phyloP scores from a whole-genome alignment of 352 stramenopile genomes.

The Plasmopara viticola region DNA sequence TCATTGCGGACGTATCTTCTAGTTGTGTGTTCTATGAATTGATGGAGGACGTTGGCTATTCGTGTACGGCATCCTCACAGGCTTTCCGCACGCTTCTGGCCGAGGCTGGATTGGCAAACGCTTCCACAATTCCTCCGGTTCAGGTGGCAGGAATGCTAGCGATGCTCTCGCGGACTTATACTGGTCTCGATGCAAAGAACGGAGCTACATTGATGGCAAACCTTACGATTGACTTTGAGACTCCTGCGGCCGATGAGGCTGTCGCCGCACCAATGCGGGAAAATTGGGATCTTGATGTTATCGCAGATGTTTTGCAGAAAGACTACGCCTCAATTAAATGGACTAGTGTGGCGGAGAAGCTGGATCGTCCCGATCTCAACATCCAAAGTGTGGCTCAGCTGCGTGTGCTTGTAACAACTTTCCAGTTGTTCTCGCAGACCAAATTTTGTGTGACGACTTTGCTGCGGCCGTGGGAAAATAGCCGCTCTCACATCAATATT shows the following conservation, averaged over 20 bases:
- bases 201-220: slow-evolving; percentile 75
- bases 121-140: slow-evolving; percentile 72
- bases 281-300: slow-evolving; percentile 83
- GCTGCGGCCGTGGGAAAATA: slow-evolving; percentile 75
- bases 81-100: slow-evolving; percentile 78
- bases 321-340: slow-evolving; percentile 84
- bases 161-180: slow-evolving; percentile 83
- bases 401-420: slow-evolving; percentile 68
- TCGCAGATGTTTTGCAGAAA: slow-evolving; percentile 78
- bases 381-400: slow-evolving; percentile 60
- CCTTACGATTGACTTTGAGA: slow-evolving; percentile 72
- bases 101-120: slow-evolving; percentile 75
- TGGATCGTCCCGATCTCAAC: slow-evolving; percentile 70
- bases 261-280: slow-evolving; percentile 25
- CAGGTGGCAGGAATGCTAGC: slow-evolving; percentile 86
- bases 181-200: slow-evolving; percentile 52
- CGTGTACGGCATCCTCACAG: slow-evolving; percentile 67
- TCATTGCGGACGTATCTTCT: slow-evolving; percentile 71
- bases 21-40: slow-evolving; percentile 87
- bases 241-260: slow-evolving; percentile 24
- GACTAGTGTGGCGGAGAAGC: slow-evolving; percentile 78
- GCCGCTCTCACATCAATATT: slow-evolving; percentile 65
- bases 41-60: slow-evolving; percentile 88
- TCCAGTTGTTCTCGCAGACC: slow-evolving; percentile 73
- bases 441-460: slow-evolving; percentile 73